Evolutionary conservation across 2,329 filamentous ascomycete genomes (phyloP).

Genomic region (Dichotomopilus funicola): DNA sequence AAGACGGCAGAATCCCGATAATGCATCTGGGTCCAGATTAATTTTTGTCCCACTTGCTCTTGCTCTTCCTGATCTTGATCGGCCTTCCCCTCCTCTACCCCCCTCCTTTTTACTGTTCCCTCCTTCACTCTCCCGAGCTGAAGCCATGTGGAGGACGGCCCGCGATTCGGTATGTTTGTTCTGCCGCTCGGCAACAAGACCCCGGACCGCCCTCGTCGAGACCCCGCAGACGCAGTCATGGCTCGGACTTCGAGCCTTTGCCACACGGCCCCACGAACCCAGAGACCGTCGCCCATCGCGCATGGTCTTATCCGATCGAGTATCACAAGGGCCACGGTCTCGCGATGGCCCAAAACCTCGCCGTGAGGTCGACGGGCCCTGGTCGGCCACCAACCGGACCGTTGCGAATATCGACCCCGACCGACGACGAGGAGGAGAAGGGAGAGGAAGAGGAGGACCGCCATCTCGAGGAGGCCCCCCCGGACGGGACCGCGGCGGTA

Average conservation of each 20-base stretch:
- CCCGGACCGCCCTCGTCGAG: constrained; percentile 13
- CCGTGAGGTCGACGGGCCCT: constrained; percentile 42
- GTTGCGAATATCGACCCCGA: constrained; percentile 35
- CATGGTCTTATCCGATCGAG: constrained; percentile 52
- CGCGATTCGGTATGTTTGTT: constrained; percentile 24
- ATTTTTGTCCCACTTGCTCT: constrained; percentile 4
- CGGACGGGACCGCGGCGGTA: background rate
- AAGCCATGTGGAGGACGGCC: constrained; percentile 24
- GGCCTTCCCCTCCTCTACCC: background rate
- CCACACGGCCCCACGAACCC: constrained; percentile 26
- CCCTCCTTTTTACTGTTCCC: background rate
- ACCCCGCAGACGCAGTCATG: constrained; percentile 30
- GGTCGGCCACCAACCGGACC: constrained; percentile 51
- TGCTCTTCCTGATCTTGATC: background rate
- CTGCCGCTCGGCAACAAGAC: constrained; percentile 21
- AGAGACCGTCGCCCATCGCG: constrained; percentile 41
- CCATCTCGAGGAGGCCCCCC: background rate
- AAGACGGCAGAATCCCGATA: constrained; percentile 7
- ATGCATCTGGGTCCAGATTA: background rate
- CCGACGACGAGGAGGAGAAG: constrained; percentile 9
- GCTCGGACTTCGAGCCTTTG: constrained; percentile 31
- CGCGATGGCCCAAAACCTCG: constrained; percentile 30
- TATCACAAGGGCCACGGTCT: constrained; percentile 34
- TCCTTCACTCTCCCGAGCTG: background rate
- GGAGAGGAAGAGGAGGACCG: no score